Evolutionary conservation across 2,329 filamentous ascomycete species (phyloP).

Genomic region (Cladophialophora carrionii): DNA sequence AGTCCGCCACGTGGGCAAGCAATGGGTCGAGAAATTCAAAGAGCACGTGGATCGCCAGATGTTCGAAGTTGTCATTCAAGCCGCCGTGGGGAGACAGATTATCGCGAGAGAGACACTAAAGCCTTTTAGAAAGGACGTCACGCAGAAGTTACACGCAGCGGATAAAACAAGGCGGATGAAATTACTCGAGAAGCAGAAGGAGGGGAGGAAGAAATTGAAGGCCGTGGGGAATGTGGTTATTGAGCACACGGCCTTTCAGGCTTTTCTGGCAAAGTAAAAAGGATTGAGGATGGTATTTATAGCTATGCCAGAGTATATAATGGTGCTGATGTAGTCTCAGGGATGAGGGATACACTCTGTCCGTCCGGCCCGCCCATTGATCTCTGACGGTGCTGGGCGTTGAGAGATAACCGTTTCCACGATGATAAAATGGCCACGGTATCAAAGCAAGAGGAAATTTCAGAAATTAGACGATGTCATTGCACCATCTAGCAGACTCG

Average conservation of each 20-base stretch:
- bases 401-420: conserved; percentile 9
- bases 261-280: conserved; percentile 79
- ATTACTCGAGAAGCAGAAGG: conserved; percentile 94
- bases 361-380: conserved; percentile 3
- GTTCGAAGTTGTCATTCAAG: conserved; percentile 96
- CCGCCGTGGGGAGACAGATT: conserved; percentile 77
- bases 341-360: conserved; percentile 1
- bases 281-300: background rate
- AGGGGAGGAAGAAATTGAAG: conserved; percentile 83
- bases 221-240: conserved; percentile 85
- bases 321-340: background rate
- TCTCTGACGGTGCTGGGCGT: conserved; percentile 6
- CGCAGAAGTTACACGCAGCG: conserved; percentile 88
- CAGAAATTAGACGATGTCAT: background rate
- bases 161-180: conserved; percentile 83
- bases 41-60: conserved; percentile 95
- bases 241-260: conserved; percentile 92
- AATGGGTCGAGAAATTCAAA: conserved; percentile 96
- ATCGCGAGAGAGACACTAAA: conserved; percentile 94
- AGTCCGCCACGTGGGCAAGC: conserved; percentile 74
- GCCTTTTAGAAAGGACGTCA: conserved; percentile 92
- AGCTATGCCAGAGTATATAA: background rate
- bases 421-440: background rate
- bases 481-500: too few species aligned
- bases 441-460: background rate